These are phyloP conservation scores for Bidens hawaiensis DNA, from an alignment of 140 eudicot genomes.

Conservation along the genomic window DNA sequence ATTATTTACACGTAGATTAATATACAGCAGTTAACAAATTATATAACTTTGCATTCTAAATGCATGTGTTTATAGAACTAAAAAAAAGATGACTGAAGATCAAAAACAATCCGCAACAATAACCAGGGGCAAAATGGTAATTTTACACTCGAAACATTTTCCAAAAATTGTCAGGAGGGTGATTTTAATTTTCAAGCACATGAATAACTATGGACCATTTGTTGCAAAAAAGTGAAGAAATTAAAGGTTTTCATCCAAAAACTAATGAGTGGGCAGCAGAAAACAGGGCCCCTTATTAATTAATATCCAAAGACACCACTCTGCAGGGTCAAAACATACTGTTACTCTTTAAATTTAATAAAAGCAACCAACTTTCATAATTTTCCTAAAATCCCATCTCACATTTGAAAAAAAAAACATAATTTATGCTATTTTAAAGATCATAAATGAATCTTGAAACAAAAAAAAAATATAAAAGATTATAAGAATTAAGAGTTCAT, in stretches of 20 bases:
- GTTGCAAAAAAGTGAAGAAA: slow-evolving; percentile 2
- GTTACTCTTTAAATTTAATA: background rate
- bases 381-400: too few relatives aligned
- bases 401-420: too few relatives aligned
- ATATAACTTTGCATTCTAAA: background rate
- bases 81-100: too few relatives aligned
- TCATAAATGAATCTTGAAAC: background rate
- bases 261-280: slow-evolving; percentile 2
- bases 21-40: background rate
- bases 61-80: background rate
- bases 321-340: slow-evolving; percentile 1
- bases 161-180: background rate
- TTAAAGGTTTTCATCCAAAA: background rate
- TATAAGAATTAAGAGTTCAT: slow-evolving; percentile 15
- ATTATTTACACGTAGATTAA: background rate
- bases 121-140: background rate
- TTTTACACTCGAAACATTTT: background rate
- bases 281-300: slow-evolving; percentile 17
- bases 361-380: slow-evolving; percentile 12
- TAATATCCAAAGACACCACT: background rate
- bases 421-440: slow-evolving; percentile 2
- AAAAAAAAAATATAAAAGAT: background rate
- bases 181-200: slow-evolving; percentile 16
- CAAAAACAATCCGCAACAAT: background rate
- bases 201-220: slow-evolving; percentile 16